A percentile compares a stretch with the other conserved stretches of the same genome.
Evolutionary conservation across 768 basidiomycete species (phyloP).

Genomic region (Suillus subalutaceus): DNA sequence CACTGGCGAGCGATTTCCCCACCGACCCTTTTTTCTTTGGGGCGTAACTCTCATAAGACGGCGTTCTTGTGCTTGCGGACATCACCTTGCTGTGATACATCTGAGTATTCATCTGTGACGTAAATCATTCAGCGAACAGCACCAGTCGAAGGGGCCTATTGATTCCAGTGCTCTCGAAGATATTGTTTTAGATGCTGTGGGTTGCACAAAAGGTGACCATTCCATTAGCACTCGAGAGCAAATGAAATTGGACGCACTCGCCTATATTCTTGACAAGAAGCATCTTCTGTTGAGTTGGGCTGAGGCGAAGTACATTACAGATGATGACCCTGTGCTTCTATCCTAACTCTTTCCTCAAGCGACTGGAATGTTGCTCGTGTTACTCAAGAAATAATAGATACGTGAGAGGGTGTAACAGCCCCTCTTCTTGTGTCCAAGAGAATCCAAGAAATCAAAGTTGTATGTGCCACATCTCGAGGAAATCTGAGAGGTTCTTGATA

Average conservation of each 20-base stretch:
- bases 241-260: not conserved
- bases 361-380: too few relatives aligned
- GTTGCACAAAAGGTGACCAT: not conserved
- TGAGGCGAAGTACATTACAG: too few relatives aligned
- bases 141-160: not conserved
- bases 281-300: not conserved
- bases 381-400: too few relatives aligned
- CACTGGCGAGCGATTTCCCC: conserved; percentile 13
- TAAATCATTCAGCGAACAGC: not conserved
- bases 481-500: too few relatives aligned
- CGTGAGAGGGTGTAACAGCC: too few relatives aligned
- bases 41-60: conserved; percentile 6
- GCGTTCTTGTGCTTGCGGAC: conserved; percentile 6
- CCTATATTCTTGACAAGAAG: not conserved
- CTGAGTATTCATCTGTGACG: conserved; percentile 34
- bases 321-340: too few relatives aligned
- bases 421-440: too few relatives aligned
- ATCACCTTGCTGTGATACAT: conserved; percentile 15
- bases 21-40: conserved; percentile 10
- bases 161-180: too few relatives aligned
- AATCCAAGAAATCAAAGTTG: too few relatives aligned
- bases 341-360: too few relatives aligned
- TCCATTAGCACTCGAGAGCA: not conserved
- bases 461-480: too few relatives aligned
- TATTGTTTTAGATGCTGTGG: too few relatives aligned